A percentile compares a stretch with the other conserved stretches of the same genome.
These are phyloP conservation scores for Aspergillus egyptiacus DNA, from an alignment of 495 filamentous ascomycete species.

Conservation along the genomic window DNA sequence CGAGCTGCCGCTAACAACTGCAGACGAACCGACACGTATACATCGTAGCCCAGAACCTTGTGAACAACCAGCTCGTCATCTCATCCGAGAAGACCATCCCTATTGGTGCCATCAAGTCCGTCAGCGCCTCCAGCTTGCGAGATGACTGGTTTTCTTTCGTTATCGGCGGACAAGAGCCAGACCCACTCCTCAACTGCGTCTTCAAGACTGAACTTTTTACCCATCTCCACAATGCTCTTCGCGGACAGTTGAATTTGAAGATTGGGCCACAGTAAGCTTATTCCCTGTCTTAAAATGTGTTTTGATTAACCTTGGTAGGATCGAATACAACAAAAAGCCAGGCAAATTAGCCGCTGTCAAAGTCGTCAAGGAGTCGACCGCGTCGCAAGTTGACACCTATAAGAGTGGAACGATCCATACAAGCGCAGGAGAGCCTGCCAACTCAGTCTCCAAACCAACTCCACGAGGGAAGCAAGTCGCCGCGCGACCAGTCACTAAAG, in stretches of 20 bases:
- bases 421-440: slow-evolving; percentile 72
- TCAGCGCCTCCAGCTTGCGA: slow-evolving; percentile 69
- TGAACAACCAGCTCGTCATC: slow-evolving; percentile 76
- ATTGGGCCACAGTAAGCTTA: slow-evolving; percentile 59
- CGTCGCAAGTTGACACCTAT: slow-evolving; percentile 72
- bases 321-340: slow-evolving; percentile 98
- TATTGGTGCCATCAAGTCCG: slow-evolving; percentile 77
- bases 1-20: slow-evolving; percentile 8
- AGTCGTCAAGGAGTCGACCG: slow-evolving; percentile 74
- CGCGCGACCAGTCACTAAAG: slow-evolving; percentile 79
- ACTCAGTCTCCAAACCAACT: slow-evolving; percentile 75
- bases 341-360: slow-evolving; percentile 85
- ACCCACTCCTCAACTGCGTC: slow-evolving; percentile 84
- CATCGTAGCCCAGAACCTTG: slow-evolving; percentile 75
- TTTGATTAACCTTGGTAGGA: slow-evolving; percentile 40
- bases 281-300: background rate
- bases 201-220: slow-evolving; percentile 98
- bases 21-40: slow-evolving; percentile 79
- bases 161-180: slow-evolving; percentile 83
- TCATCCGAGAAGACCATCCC: slow-evolving; percentile 74
- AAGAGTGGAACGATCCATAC: slow-evolving; percentile 92
- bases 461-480: slow-evolving; percentile 79
- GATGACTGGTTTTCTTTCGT: slow-evolving; percentile 98
- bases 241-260: slow-evolving; percentile 73
- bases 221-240: slow-evolving; percentile 69